A percentile compares a stretch with the other conserved stretches of the same genome.
Conservation (phyloP, 495 filamentous ascomycete species). For the Patellaria atrata region DNA sequence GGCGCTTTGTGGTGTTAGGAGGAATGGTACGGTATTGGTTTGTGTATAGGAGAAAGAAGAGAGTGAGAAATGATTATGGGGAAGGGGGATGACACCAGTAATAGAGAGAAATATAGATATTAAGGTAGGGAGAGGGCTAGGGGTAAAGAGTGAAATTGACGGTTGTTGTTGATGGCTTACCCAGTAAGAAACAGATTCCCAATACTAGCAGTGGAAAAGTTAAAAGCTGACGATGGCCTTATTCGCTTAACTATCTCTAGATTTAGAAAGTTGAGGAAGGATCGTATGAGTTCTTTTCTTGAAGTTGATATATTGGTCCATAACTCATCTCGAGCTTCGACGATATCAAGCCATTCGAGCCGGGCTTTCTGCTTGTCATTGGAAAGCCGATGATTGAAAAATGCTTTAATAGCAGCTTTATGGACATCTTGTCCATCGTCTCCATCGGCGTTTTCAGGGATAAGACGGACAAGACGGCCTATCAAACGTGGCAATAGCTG, state of each 20-base stretch:
- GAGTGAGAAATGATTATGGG: not conserved
- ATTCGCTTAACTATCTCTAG: conserved; percentile 81
- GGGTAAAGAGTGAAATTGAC: conserved; percentile 1
- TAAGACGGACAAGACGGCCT: conserved; percentile 83
- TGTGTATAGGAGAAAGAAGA: not conserved
- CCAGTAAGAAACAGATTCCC: conserved; percentile 87
- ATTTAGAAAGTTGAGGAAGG: conserved; percentile 75
- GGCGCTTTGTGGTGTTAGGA: conserved; percentile 14
- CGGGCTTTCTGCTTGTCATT: conserved; percentile 37
- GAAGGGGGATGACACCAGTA: not conserved
- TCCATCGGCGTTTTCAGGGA: conserved; percentile 39
- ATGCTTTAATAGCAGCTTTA: conserved; percentile 51
- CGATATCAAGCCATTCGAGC: conserved; percentile 74
- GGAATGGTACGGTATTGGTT: not conserved
- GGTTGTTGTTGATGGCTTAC: conserved; percentile 44
- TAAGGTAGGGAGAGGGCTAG: conserved; percentile 72
- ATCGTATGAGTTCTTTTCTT: conserved; percentile 84
- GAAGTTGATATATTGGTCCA: conserved; percentile 65
- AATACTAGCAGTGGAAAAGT: conserved; percentile 78
- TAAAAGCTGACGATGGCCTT: conserved; percentile 65
- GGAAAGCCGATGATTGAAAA: conserved; percentile 79
- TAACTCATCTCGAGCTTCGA: conserved; percentile 60
- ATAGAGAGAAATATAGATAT: not conserved
- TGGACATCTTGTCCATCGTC: conserved; percentile 52
- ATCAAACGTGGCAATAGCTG: conserved; percentile 5